phyloP scores from a whole-genome alignment of 305 asterid species.

The Plantago lanceolata region DNA sequence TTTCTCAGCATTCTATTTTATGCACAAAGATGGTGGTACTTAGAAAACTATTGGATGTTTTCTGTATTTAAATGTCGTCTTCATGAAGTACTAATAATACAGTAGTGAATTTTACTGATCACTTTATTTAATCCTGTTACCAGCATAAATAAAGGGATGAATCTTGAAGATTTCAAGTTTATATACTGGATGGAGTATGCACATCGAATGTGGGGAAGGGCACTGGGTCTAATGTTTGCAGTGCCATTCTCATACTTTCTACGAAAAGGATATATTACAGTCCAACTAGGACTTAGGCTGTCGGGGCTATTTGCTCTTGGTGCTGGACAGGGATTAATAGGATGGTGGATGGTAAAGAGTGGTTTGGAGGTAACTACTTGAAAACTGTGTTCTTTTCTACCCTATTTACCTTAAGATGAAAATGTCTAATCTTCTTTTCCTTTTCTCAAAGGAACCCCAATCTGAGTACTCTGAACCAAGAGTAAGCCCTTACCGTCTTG shows the following conservation, averaged over 20 bases:
- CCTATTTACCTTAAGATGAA: slow-evolving; percentile 5
- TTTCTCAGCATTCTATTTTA: background rate
- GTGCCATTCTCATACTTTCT: slow-evolving; percentile 89
- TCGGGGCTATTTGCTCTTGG: slow-evolving; percentile 88
- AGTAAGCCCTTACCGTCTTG: slow-evolving; percentile 95
- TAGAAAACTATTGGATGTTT: slow-evolving; percentile 2
- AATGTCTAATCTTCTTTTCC: slow-evolving; percentile 10
- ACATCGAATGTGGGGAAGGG: slow-evolving; percentile 99
- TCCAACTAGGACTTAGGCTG: slow-evolving; percentile 65
- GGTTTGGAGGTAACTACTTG: slow-evolving; percentile 76
- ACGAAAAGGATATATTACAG: slow-evolving; percentile 81
- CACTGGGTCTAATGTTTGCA: slow-evolving; percentile 86
- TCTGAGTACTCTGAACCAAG: slow-evolving; percentile 82
- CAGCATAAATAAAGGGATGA: slow-evolving; percentile 89
- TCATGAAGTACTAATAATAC: slow-evolving; percentile 3
- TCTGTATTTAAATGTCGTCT: background rate
- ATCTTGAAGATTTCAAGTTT: slow-evolving; percentile 82
- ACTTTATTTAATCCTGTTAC: slow-evolving; percentile 20
- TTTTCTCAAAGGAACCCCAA: slow-evolving; percentile 58
- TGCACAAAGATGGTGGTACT: background rate
- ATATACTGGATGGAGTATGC: slow-evolving; percentile 99
- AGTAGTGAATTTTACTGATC: background rate
- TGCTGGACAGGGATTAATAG: slow-evolving; percentile 93
- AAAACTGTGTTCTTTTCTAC: slow-evolving; percentile 5
- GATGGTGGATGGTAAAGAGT: slow-evolving; percentile 99